A percentile compares a stretch with the other conserved stretches of the same genome.
phyloP scores from a whole-genome alignment of 371 early-diverging fungal genomes.

The Syncephalis plumigaleata region DNA sequence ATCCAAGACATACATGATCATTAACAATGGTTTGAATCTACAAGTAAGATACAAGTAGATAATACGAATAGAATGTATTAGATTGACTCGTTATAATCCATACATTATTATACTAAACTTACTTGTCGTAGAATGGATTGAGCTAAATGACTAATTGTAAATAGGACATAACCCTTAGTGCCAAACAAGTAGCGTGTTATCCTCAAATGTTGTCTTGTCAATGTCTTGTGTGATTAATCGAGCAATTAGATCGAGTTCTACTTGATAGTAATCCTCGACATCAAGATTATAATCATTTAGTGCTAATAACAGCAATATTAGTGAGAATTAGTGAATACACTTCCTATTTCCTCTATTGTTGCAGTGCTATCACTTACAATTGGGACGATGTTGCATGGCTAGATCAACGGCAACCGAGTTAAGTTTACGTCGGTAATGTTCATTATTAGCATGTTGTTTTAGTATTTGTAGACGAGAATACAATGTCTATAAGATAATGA shows the following conservation, averaged over 20 bases:
- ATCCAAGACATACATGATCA: constrained; percentile 38
- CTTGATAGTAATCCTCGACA: constrained; percentile 45
- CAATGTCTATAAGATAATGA: neutral
- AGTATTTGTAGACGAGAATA: neutral
- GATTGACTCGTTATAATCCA: constrained; percentile 18
- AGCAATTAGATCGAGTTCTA: constrained; percentile 55
- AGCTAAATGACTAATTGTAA: constrained; percentile 77
- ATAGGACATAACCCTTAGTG: constrained; percentile 68
- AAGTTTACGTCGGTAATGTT: constrained; percentile 1
- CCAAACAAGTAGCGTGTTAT: constrained; percentile 70
- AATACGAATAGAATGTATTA: constrained; percentile 29
- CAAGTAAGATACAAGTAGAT: constrained; percentile 35
- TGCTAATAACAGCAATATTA: neutral
- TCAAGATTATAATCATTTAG: constrained; percentile 17
- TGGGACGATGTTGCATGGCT: constrained; percentile 40
- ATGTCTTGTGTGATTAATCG: constrained; percentile 67
- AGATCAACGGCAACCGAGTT: constrained; percentile 48
- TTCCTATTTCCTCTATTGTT: neutral
- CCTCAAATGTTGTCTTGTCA: constrained; percentile 81
- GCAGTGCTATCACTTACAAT: constrained; percentile 23
- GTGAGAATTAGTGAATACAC: neutral
- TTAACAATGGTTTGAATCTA: constrained; percentile 26
- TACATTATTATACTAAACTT: constrained; percentile 2
- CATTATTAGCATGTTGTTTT: neutral
- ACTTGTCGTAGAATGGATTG: constrained; percentile 64